These are phyloP conservation scores for Ogataea pini DNA, from an alignment of 805 yeast species.

Conservation along the genomic window DNA sequence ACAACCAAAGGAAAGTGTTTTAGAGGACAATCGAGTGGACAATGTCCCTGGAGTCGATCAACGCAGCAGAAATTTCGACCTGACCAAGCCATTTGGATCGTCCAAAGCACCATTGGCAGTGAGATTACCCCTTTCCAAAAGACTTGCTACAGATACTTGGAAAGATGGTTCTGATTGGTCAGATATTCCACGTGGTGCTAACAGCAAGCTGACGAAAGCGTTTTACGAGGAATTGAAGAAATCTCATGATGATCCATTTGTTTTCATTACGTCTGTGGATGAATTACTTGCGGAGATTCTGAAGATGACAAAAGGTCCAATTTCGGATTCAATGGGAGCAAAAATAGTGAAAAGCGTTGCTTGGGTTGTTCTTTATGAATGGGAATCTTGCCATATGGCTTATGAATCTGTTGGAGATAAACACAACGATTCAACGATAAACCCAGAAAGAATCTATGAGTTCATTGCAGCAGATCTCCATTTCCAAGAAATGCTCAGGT, in stretches of 20 bases:
- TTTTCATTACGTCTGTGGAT: conserved; percentile 32
- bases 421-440: conserved; percentile 34
- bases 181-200: conserved; percentile 64
- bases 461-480: conserved; percentile 44
- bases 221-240: conserved; percentile 26
- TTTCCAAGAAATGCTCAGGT: conserved; percentile 50
- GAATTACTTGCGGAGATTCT: conserved; percentile 28
- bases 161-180: conserved; percentile 69
- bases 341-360: conserved; percentile 51
- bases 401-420: conserved; percentile 20
- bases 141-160: conserved; percentile 51
- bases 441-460: conserved; percentile 54
- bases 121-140: conserved; percentile 33
- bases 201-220: conserved; percentile 38
- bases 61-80: neutral
- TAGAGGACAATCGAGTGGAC: too few relatives aligned
- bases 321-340: conserved; percentile 37
- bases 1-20: too few relatives aligned
- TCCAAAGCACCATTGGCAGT: conserved; percentile 34
- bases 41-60: too few relatives aligned
- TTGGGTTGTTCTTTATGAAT: conserved; percentile 43
- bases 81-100: conserved; percentile 3
- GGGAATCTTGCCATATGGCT: conserved; percentile 26
- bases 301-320: conserved; percentile 30
- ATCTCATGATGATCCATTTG: conserved; percentile 23